phyloP scores from a whole-genome alignment of 257 asterid species.

The Rehmannia glutinosa region DNA sequence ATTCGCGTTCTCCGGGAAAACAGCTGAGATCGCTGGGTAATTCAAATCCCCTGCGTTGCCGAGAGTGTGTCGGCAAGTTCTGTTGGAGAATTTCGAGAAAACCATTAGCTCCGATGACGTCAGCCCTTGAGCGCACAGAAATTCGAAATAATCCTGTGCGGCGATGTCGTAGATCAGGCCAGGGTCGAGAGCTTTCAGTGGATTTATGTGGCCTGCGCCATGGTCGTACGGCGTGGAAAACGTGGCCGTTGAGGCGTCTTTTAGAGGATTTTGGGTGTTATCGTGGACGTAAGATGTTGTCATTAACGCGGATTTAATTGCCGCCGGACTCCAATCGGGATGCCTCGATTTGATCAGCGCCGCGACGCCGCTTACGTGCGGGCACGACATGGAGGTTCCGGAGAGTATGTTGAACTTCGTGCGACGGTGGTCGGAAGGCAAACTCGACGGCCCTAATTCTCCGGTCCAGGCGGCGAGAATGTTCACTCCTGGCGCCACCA shows the following conservation, averaged over 20 bases:
- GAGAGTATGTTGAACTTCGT: conserved; percentile 79
- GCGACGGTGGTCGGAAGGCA: conserved; percentile 63
- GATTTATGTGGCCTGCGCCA: conserved; percentile 90
- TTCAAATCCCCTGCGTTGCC: conserved; percentile 60
- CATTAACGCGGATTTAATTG: conserved; percentile 85
- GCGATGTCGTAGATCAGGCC: conserved; percentile 75
- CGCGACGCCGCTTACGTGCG: conserved; percentile 88
- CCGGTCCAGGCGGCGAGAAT: conserved; percentile 94
- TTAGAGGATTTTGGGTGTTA: conserved; percentile 46
- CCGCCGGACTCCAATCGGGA: conserved; percentile 84
- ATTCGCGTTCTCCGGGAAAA: conserved; percentile 46
- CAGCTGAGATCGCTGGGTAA: conserved; percentile 77
- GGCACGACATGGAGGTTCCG: conserved; percentile 97
- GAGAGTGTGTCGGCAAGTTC: conserved; percentile 42
- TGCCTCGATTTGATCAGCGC: conserved; percentile 76
- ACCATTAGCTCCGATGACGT: conserved; percentile 52
- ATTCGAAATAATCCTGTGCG: conserved; percentile 77
- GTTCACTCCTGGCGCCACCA: conserved; percentile 93
- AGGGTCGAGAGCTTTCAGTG: conserved; percentile 65
- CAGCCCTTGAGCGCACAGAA: conserved; percentile 65
- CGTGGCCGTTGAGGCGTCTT: conserved; percentile 50
- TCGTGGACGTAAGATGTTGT: conserved; percentile 84
- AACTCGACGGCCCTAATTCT: conserved; percentile 68
- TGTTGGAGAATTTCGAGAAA: conserved; percentile 51
- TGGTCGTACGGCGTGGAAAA: conserved; percentile 74